Conservation (phyloP, 208 protist species). For the Leishmania braziliensis region DNA sequence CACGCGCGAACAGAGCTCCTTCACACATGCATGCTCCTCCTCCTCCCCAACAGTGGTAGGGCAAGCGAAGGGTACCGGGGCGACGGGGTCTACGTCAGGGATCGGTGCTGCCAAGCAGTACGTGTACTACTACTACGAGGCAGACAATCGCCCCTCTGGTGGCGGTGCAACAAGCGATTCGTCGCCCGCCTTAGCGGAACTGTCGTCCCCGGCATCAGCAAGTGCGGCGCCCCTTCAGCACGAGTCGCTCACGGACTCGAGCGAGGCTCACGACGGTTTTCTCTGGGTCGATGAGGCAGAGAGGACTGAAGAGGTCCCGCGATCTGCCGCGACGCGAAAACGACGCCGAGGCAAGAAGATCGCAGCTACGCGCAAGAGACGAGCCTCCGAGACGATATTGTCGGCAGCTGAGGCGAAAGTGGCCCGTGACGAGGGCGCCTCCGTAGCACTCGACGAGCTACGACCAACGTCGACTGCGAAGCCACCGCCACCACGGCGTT, state of each 20-base stretch:
- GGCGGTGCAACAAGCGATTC: not conserved
- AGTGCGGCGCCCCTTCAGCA: not conserved
- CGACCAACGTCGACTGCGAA: not conserved
- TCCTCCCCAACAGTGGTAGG: not conserved
- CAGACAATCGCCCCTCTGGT: not conserved
- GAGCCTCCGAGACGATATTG: not conserved
- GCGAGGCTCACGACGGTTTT: not conserved
- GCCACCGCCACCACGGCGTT: not conserved
- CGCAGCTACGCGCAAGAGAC: constrained; percentile 13
- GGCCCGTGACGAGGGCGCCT: not conserved
- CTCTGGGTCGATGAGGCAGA: constrained; percentile 16
- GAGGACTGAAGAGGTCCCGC: not conserved
- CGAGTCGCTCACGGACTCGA: not conserved
- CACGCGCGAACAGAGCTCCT: constrained; percentile 37
- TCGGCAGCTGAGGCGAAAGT: constrained; percentile 6
- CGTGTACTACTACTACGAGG: constrained; percentile 52
- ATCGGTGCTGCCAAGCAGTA: constrained; percentile 18
- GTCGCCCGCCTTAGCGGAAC: not conserved
- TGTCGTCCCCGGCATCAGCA: not conserved
- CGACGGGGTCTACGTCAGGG: not conserved
- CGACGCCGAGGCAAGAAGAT: not conserved
- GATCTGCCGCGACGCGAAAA: not conserved
- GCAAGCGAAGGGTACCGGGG: not conserved
- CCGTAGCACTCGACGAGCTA: not conserved
- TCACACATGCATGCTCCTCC: not conserved